Base-by-base conservation (phyloP, 257 asterid genomes). In the Striga asiatica region DNA sequence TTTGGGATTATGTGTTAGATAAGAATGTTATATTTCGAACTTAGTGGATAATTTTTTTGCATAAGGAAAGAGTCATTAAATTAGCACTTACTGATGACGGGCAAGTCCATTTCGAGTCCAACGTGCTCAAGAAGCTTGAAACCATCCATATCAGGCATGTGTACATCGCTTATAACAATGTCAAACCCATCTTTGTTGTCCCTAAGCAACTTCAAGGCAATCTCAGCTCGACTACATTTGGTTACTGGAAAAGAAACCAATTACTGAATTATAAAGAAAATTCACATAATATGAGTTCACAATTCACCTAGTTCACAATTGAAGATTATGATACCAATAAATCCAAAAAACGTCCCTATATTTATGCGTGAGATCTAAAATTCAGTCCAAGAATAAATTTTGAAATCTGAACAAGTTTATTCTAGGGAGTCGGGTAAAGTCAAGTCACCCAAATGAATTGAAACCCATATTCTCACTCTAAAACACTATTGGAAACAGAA, bases 181-280 rank as follows among this genome's bases (percentile, higher is more conserved):
- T 82, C 92, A 8, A 62, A 82, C 14, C 71, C 69, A 58, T 64
- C 69, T 24, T 56, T 58, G 14, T 60, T 69, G 39, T 80, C 88
- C 63, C 89, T 71, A 21, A 89, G 88, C 1, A 53, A 39, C 27
- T 74, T 66, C 65, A 89, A 62, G 1, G 98, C 98, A 51, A 34
- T 58, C 75, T 86, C 96, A 1, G 96, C 98, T 51, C 84, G 71
- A 57, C 74, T 78, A 61, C 93, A 73, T 63, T 68, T 78, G 39
- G 94, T 89, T 14, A 89, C 98, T 89, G 81, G 27, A 70, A 58
- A 58, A n/a, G n/a, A n/a, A n/a, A n/a, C n/a, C n/a, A n/a, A n/a
- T n/a, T n/a, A n/a, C n/a, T n/a, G n/a, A n/a, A n/a, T n/a, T n/a
- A n/a, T n/a, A n/a, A n/a, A n/a, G n/a, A n/a, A n/a, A n/a, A n/a